Evolutionary conservation across 1,139 yeast species (phyloP), one percentile per base, ranked within the genome.

Genomic region (Yamadazyma pseudoaaseri): DNA sequence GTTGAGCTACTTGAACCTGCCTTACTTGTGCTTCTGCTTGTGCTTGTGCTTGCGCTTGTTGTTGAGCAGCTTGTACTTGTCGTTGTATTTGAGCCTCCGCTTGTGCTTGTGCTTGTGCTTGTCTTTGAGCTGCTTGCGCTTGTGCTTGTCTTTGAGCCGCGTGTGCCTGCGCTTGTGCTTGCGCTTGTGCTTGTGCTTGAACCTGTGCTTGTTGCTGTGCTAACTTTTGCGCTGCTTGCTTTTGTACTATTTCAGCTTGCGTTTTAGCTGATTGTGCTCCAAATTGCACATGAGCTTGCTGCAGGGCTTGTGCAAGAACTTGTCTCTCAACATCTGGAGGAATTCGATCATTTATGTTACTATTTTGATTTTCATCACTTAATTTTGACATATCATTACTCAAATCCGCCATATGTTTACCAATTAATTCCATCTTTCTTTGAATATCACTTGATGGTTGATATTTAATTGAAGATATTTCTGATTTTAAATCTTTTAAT

Each of bases 351-450:
- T 18, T 18, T 6, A 27, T 9, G 7, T 18, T 18, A 6, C 4
- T 11, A 26, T 10, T 18, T 9, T 6, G 20, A 18, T 18, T 18
- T 7, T 7, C 20, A 13, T 12, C 16, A 14, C 20, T 25, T 10
- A 46, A 32, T 11, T 36, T 38, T n/a, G 44, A 43, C 4, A 46
- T 44, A 36, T 46, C 49, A 26, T 42, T 36, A 10, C 43, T 39
- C 23, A 46, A 41, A 35, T 46, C 48, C 5, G 46, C 43, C 46
- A 46, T 44, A 17, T 45, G 48, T 29, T 42, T 41, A 7, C 49
- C 48, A n/a, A 46, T 45, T 1, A 44, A 10, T 25, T 43, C 47
- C 13, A 46, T 35, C 26, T 39, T 39, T 21, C 38, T 41, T 23
- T 44, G 41, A 6, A 15, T 11, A 5, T 31, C 9, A 2, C 37